Evolutionary conservation across 2,329 filamentous ascomycete species (phyloP).

Genomic region (Calonectria pteridis): DNA sequence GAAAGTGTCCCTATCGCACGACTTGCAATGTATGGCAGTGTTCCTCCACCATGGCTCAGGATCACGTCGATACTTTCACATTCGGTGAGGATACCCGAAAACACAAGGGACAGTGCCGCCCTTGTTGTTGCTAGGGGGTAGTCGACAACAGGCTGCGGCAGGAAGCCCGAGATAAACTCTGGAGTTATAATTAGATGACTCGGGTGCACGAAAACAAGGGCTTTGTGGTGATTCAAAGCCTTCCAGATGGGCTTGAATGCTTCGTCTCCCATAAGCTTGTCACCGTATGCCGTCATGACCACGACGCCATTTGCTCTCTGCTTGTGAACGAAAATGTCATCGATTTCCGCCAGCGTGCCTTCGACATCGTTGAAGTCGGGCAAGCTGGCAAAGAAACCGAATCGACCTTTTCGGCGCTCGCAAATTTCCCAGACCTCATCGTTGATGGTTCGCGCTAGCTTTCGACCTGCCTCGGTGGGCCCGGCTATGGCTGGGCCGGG

Average conservation of each 20-base stretch:
- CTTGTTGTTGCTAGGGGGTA: background rate
- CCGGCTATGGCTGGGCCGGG: background rate
- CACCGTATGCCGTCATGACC: background rate
- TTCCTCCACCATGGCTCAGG: background rate
- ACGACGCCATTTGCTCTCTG: background rate
- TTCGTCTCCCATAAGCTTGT: background rate
- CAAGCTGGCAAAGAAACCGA: background rate
- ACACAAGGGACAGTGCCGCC: background rate
- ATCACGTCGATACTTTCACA: background rate
- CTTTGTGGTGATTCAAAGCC: background rate
- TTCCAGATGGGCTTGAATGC: background rate
- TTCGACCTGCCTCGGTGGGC: background rate
- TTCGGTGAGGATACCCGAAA: background rate
- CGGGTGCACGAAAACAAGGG: background rate
- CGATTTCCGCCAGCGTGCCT: background rate
- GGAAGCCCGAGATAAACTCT: background rate
- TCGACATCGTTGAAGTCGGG: background rate
- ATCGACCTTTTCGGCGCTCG: background rate
- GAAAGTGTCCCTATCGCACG: background rate
- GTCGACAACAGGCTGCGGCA: background rate
- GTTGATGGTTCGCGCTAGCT: background rate
- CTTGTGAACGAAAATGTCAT: background rate
- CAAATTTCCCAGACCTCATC: background rate
- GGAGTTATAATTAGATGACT: background rate
- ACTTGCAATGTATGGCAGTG: background rate